Percentiles rank a stretch among this genome's conserved stretches.
Evolutionary conservation across 169 alveolate species (phyloP).

Genomic region (Cryptosporidium sp.): DNA sequence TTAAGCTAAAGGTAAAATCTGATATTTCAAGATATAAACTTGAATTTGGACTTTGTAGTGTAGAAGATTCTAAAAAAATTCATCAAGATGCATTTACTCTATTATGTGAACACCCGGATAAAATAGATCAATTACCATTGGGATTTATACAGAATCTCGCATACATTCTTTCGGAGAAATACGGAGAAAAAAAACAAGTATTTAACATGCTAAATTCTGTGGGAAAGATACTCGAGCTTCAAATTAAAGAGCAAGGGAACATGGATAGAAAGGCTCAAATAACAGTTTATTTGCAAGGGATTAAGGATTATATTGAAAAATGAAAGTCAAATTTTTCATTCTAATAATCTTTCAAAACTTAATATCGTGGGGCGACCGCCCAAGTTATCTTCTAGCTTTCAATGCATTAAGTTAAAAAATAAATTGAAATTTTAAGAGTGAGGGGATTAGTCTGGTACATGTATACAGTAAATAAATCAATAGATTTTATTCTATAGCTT

Average conservation of each 20-base stretch:
- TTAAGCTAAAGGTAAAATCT: conserved; percentile 32
- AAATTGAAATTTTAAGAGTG: conserved; percentile 23
- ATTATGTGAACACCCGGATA: conserved; percentile 6
- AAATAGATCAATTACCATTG: not conserved
- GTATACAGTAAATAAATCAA: not conserved
- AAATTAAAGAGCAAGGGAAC: not conserved
- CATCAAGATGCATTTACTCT: conserved; percentile 18
- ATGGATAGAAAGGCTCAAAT: not conserved
- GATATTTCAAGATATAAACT: conserved; percentile 48
- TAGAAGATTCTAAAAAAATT: conserved; percentile 4
- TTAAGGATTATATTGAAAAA: conserved; percentile 3
- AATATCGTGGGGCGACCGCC: conserved; percentile 28
- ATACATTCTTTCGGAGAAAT: conserved; percentile 35
- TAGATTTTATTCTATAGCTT: not conserved
- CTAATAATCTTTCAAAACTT: not conserved
- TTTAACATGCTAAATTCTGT: not conserved
- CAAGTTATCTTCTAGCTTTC: not conserved
- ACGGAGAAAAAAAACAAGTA: conserved; percentile 20
- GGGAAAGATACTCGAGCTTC: not conserved
- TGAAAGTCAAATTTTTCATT: not conserved
- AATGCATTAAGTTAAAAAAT: not conserved
- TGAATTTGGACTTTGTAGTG: conserved; percentile 24
- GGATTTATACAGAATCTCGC: conserved; percentile 12
- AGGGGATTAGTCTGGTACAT: conserved; percentile 26
- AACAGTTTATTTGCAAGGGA: not conserved